Conservation (phyloP, 2,329 filamentous ascomycete genomes). For the Exophiala aquamarina region DNA sequence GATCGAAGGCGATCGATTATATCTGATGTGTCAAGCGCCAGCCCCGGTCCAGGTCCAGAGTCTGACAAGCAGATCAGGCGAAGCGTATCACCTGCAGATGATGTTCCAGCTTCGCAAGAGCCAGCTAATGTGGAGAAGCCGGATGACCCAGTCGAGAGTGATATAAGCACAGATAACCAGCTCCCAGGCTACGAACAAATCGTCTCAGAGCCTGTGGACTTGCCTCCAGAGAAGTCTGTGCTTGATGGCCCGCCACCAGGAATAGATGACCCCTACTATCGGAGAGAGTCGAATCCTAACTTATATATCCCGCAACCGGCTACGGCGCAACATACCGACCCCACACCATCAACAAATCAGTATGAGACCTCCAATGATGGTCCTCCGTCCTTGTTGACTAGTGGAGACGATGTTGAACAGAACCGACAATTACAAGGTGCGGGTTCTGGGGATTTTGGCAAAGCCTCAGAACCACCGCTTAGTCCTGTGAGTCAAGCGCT, state of each 20-base stretch:
- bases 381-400: no score
- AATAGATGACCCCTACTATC: conserved; percentile 5
- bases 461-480: conserved; percentile 11
- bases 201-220: not conserved
- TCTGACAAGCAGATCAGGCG: conserved; percentile 2
- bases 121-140: not conserved
- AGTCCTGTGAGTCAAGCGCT: conserved; percentile 21
- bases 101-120: not conserved
- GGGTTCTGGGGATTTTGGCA: conserved; percentile 4
- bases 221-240: conserved; percentile 1
- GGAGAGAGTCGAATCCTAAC: no score
- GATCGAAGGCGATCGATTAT: conserved; percentile 19
- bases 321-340: no score
- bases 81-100: conserved; percentile 22
- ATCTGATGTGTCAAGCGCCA: conserved; percentile 26
- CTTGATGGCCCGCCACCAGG: not conserved
- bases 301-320: no score
- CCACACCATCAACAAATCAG: no score
- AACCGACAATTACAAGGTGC: not conserved
- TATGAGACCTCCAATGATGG: no score
- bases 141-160: not conserved
- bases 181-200: not conserved
- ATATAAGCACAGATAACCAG: not conserved
- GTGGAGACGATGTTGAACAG: no score
- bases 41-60: conserved; percentile 13